Conservation (phyloP, 1,139 yeast genomes). For the Wickerhamomyces sp. region DNA sequence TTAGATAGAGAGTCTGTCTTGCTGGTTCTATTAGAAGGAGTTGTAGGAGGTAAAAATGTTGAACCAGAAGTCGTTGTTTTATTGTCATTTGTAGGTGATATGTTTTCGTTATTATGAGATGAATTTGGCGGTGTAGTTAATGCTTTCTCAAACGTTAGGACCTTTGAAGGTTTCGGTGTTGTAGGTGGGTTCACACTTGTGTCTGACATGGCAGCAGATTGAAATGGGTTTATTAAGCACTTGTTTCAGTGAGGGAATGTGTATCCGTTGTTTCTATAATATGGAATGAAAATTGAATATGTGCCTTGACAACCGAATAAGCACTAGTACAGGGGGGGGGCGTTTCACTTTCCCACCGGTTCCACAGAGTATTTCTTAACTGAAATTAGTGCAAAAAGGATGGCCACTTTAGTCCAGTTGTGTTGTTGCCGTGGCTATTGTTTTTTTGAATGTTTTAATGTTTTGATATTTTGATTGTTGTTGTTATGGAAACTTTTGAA, state of each 20-base stretch:
- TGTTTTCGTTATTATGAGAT: neutral
- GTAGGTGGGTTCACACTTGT: neutral
- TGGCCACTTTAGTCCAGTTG: neutral
- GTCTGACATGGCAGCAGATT: neutral
- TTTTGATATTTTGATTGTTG: too few species aligned
- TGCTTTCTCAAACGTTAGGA: neutral
- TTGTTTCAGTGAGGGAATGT: too few species aligned
- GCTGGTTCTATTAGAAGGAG: neutral
- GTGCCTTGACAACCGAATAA: too few species aligned
- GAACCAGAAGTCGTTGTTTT: neutral
- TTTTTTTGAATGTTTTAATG: too few species aligned
- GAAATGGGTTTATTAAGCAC: too few species aligned
- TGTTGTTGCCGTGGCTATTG: neutral
- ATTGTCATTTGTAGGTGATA: constrained; percentile 1
- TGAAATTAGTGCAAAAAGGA: too few species aligned
- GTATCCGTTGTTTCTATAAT: too few species aligned
- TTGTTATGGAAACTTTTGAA: constrained; percentile 4
- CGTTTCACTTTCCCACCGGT: too few species aligned
- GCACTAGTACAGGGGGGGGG: too few species aligned
- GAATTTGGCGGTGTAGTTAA: neutral
- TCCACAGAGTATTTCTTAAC: too few species aligned
- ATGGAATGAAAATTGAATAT: too few species aligned
- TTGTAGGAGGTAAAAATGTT: neutral
- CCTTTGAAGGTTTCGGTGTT: neutral
- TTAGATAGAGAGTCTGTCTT: constrained; percentile 1